Evolutionary conservation across 31 red algal species (phyloP).

Genomic region (Odonthalia washingtoniensis): DNA sequence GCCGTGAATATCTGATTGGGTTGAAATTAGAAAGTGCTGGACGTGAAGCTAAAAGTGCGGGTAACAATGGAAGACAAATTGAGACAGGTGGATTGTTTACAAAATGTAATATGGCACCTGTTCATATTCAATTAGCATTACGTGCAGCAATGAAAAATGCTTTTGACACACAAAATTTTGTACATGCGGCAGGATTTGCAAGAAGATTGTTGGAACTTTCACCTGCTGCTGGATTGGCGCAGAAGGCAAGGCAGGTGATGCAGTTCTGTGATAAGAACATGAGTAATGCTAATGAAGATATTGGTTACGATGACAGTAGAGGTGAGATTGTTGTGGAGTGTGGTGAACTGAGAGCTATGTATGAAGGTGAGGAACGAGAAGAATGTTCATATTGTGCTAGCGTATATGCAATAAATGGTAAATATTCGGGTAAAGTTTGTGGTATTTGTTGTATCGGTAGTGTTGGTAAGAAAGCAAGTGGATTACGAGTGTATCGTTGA

Average conservation of each 20-base stretch:
- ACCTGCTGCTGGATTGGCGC: conserved; percentile 62
- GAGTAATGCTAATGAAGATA: conserved; percentile 64
- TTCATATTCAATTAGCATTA: conserved; percentile 90
- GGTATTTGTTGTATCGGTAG: conserved; percentile 36
- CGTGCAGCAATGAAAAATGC: conserved; percentile 95
- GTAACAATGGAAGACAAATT: conserved; percentile 60
- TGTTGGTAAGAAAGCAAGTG: too few species aligned
- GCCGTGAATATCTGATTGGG: conserved; percentile 94
- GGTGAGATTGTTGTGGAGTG: conserved; percentile 76
- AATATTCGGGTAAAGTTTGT: not conserved
- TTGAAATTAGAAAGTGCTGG: conserved; percentile 75
- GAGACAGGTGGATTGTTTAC: conserved; percentile 91
- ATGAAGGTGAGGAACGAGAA: conserved; percentile 36
- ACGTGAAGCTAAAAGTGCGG: conserved; percentile 62
- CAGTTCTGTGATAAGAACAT: conserved; percentile 84
- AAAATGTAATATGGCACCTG: conserved; percentile 80
- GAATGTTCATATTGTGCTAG: conserved; percentile 68
- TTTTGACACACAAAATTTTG: conserved; percentile 83
- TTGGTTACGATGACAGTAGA: conserved; percentile 78
- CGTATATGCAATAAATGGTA: not conserved
- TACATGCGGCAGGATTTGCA: conserved; percentile 82
- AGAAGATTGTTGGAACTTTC: conserved; percentile 80
- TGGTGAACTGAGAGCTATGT: conserved; percentile 55
- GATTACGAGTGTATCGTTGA: too few species aligned
- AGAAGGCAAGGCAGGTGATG: conserved; percentile 82